Base-by-base conservation (phyloP, 345 rosid genomes). In the Salix suchowensis region DNA sequence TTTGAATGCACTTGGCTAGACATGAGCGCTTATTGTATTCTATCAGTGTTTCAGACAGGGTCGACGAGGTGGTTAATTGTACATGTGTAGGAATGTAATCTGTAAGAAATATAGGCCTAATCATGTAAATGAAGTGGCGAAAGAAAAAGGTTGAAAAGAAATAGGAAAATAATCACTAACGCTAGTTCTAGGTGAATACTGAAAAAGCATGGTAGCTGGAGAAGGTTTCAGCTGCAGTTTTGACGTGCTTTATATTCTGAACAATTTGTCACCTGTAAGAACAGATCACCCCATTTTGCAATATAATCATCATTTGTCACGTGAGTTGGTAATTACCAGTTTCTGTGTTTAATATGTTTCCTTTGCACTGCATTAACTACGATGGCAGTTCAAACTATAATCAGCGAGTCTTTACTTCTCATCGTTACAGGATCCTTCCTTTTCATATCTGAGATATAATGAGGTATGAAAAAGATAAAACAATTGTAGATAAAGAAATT, bases 1-100 rank as follows among this genome's bases (percentile, higher is more conserved):
- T 68, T 62, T 60, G 68, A 9, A 67, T n/a, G 62, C 46, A 24
- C 67, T 58, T 46, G 12, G 75, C 21, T 34, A 34, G 66, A 42
- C 65, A 9, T 0, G 76, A 71, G 46, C 19, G 24, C 30, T 34
- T 58, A 21, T 34, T 28, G 23, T 24, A 4, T 42, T 2, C 11
- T 14, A 19, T 14, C 24, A 16, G 30, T 9, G 60, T n/a, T 65
- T 73, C 21, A 4, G 72, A 50, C n/a, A 36, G 66, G 80, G 66
- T 66, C 62, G 18, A 64, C 42, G 30, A 71, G 62, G 52, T 14
- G 68, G 69, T 40, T 21, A 78, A 73, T 46, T 78, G 77, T 78
- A 78, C 73, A 78, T 78, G n/a, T 78, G 81, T 78, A 67, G 81
- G 77, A 55, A 78, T 72, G 66, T 66, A 58, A 73, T 68, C 14